Evolutionary conservation across 2,329 filamentous ascomycete genomes (phyloP).

Genomic region (Chalaropsis thielavioides): DNA sequence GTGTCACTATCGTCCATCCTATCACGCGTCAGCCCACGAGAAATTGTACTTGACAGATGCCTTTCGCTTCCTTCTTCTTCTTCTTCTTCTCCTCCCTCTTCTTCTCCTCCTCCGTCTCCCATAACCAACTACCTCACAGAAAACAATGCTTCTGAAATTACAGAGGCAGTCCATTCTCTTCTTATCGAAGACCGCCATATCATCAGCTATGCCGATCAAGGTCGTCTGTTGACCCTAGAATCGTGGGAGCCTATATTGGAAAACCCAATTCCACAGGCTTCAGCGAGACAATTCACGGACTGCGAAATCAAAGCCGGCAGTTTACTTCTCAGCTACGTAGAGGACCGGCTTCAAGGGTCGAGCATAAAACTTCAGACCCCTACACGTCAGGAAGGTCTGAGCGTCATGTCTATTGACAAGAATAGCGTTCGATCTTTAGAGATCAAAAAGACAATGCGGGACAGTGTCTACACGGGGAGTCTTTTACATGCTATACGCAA

Average conservation of each 20-base stretch:
- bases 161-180: conserved; percentile 49
- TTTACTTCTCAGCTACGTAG: conserved; percentile 72
- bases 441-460: conserved; percentile 71
- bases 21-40: conserved; percentile 67
- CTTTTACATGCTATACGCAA: conserved; percentile 77
- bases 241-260: conserved; percentile 70
- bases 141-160: conserved; percentile 24
- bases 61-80: background rate
- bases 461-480: conserved; percentile 66
- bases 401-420: conserved; percentile 82
- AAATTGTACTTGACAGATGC: conserved; percentile 61
- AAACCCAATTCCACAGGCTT: conserved; percentile 44
- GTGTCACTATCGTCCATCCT: conserved; percentile 63
- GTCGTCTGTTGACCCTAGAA: conserved; percentile 34
- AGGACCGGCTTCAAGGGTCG: conserved; percentile 59
- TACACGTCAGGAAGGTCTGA: conserved; percentile 53
- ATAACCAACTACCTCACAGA: background rate
- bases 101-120: background rate
- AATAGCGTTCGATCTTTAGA: conserved; percentile 83
- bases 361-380: conserved; percentile 76
- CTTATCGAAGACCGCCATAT: conserved; percentile 62
- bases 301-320: conserved; percentile 65
- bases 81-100: background rate
- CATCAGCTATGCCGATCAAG: conserved; percentile 52
- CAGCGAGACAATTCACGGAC: conserved; percentile 42